phyloP scores from a whole-genome alignment of 2,329 filamentous ascomycete species.

The Zymoseptoria passerinii region DNA sequence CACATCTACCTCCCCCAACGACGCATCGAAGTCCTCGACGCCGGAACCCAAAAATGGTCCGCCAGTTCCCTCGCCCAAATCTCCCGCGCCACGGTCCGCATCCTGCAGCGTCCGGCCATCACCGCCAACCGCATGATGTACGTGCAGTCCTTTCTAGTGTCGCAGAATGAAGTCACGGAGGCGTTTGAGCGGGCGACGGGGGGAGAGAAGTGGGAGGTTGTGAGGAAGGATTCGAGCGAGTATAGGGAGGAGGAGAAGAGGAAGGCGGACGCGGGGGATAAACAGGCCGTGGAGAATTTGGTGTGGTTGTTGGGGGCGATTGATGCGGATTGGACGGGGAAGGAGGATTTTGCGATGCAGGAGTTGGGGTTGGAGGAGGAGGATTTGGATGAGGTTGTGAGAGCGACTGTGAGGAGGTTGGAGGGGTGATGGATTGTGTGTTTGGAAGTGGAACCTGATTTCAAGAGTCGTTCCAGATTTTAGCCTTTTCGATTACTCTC shows the following conservation, averaged over 20 bases:
- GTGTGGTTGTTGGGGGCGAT: slow-evolving; percentile 26
- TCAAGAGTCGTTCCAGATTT: too few relatives aligned
- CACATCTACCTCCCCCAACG: slow-evolving; percentile 45
- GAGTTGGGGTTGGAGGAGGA: slow-evolving; percentile 36
- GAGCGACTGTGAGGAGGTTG: slow-evolving; percentile 23
- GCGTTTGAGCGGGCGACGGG: slow-evolving; percentile 47
- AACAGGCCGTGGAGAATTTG: slow-evolving; percentile 23
- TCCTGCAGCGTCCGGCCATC: slow-evolving; percentile 42
- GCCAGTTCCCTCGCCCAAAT: slow-evolving; percentile 46
- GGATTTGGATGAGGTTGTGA: slow-evolving; percentile 32
- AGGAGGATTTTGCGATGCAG: slow-evolving; percentile 35
- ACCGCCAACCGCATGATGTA: slow-evolving; percentile 53
- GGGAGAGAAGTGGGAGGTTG: slow-evolving; percentile 42
- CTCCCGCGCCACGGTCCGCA: slow-evolving; percentile 44
- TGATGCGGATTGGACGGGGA: slow-evolving; percentile 25
- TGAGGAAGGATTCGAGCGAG: slow-evolving; percentile 29
- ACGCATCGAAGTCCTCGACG: slow-evolving; percentile 49
- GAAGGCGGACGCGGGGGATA: slow-evolving; percentile 33
- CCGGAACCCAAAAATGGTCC: slow-evolving; percentile 46
- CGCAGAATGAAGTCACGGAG: slow-evolving; percentile 50
- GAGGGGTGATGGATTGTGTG: too few relatives aligned
- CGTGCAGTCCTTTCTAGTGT: slow-evolving; percentile 49
- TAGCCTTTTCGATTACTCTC: neutral
- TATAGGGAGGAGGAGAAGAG: slow-evolving; percentile 26
- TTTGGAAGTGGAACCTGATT: too few relatives aligned